Conservation (phyloP, 2,329 filamentous ascomycete genomes). For the Phialophora macrospora region DNA sequence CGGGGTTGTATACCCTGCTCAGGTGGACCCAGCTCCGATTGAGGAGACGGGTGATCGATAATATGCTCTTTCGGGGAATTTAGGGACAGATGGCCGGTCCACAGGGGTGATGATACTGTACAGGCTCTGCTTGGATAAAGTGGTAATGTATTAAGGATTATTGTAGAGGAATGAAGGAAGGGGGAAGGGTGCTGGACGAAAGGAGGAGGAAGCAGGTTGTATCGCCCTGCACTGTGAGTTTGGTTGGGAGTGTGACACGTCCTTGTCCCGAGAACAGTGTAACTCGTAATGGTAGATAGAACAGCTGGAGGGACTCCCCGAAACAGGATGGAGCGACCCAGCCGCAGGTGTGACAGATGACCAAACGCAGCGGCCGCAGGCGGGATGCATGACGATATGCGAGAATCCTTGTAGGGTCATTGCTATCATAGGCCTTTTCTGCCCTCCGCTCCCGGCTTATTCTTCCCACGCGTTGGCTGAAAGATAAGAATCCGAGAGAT, state of each 20-base stretch:
- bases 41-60: slow-evolving; percentile 20
- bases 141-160: neutral
- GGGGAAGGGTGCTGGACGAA: slow-evolving; percentile 2
- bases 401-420: slow-evolving; percentile 13
- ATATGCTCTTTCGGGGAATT: slow-evolving; percentile 17
- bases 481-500: slow-evolving; percentile 16
- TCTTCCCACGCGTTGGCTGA: slow-evolving; percentile 11
- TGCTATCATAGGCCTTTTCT: slow-evolving; percentile 14
- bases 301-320: slow-evolving; percentile 10
- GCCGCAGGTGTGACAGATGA: slow-evolving; percentile 22
- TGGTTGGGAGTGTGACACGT: slow-evolving; percentile 20
- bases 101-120: neutral
- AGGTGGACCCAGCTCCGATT: slow-evolving; percentile 29
- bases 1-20: slow-evolving; percentile 4
- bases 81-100: slow-evolving; percentile 9
- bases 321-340: slow-evolving; percentile 9
- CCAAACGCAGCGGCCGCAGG: slow-evolving; percentile 17
- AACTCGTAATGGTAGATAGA: slow-evolving; percentile 16
- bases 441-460: slow-evolving; percentile 16
- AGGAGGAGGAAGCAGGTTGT: slow-evolving; percentile 11
- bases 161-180: slow-evolving; percentile 10
- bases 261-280: neutral
- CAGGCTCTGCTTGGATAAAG: neutral
- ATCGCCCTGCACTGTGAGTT: neutral
- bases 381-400: slow-evolving; percentile 22